Base-by-base conservation (phyloP, 306 rosid species). In the Cucumis cinereus region DNA sequence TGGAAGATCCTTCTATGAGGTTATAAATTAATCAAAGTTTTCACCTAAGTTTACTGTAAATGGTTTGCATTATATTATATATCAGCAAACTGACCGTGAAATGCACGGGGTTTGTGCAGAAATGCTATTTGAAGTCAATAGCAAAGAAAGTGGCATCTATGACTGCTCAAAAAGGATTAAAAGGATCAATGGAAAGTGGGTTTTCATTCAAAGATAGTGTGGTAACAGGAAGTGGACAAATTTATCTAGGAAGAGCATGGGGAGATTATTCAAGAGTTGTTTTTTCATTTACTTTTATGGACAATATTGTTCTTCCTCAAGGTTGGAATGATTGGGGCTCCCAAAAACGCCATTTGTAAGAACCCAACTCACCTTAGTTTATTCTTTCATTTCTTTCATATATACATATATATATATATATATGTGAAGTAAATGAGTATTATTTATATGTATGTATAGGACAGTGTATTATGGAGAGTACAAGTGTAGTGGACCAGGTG, bases 181-280 rank as follows among this genome's bases (percentile, higher is more conserved):
- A 64, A 80, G 69, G 83, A 4, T 81, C 97, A 47, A 7, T 84
- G 80, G 93, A 62, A 14, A 89, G 96, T 84, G 96, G 96, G 63
- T 89, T 91, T 78, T 89, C 93, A 1, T 89, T 91, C 67, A 88
- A 84, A 57, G 84, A 83, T n/a, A 45, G 93, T 68, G 56, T 40
- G 1, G 73, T 89, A 10, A 82, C 87, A 10, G 95, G 97, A 6
- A 83, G 81, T 72, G 96, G 93, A 4, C 87, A 79, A 2, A 80
- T 84, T n/a, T 89, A 84, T 77, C 88, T 91, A 5, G 91, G 97
- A 79, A 85, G 97, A 77, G 93, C 97, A 7, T 91, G 96, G 96
- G 91, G 91, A 13, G 90, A 91, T 70, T 89, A 88, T 80, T 91
- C 93, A 4, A 84, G 88, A 75, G 96, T 91, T 64, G 88, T 91